Evolutionary conservation across 345 rosid genomes (phyloP), one percentile per base, ranked within the genome.

Genomic region (Balakata baccata): DNA sequence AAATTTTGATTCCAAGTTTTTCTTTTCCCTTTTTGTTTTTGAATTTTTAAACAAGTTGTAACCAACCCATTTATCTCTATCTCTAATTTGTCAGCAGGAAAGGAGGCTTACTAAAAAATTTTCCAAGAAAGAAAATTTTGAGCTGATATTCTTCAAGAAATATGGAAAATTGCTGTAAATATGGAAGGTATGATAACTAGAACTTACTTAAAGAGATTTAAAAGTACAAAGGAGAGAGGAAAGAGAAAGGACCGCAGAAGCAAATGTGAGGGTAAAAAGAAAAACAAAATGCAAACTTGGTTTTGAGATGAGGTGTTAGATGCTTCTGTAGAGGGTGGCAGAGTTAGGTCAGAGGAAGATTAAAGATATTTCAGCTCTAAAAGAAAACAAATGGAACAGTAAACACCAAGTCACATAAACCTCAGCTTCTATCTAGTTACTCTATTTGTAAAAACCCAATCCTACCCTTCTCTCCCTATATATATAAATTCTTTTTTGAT

Each of bases 261-360:
- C 18, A 29, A 29, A 29, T 29, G 34, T 2, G 34, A 29, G 34
- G 34, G 34, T 29, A 29, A 59, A 6, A 39, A 14, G 11, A 13
- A 73, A 38, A 64, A 64, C n/a, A n/a, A 18, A 18, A 16, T 58
- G 47, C 47, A 41, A 13, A 22, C 71, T 74, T 80, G 51, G 74
- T 54, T 61, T 53, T 11, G 25, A 50, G 20, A 23, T 56, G 66
- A 45, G 50, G 57, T 9, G 68, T 43, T 71, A 52, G 75, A 81
- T 82, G 87, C 85, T 73, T 75, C 75, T 72, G 84, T 77, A 70
- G 65, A 74, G 72, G 74, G 81, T 64, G 59, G 77, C 81, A 76
- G 81, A 73, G 75, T 78, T 73, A 38, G 65, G 80, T 67, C 78
- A 72, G 80, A 43, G 23, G 29, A 70, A 46, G 70, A 71, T 17